These are phyloP conservation scores for Epichloe festucae DNA, from an alignment of 2,329 filamentous ascomycete species.

Conservation along the genomic window DNA sequence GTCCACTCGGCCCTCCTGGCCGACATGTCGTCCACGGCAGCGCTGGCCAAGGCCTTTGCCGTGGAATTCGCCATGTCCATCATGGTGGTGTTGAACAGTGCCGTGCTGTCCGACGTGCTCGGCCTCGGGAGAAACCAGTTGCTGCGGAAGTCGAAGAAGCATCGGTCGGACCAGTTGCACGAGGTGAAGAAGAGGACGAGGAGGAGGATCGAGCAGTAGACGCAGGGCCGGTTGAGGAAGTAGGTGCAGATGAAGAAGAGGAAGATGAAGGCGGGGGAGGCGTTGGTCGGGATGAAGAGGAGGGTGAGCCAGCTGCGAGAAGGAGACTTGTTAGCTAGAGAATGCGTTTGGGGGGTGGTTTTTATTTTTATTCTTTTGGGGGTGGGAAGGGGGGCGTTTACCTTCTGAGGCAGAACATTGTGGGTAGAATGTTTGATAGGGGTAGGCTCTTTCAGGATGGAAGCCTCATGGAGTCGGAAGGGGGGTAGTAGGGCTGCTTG, in stretches of 20 bases:
- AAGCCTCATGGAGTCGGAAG: too few species aligned
- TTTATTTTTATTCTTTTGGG: neutral
- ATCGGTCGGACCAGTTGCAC: slow-evolving; percentile 78
- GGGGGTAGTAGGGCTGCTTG: too few species aligned
- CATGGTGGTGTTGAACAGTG: slow-evolving; percentile 33
- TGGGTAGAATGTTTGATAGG: neutral
- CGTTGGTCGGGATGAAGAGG: slow-evolving; percentile 78
- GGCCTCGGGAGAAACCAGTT: slow-evolving; percentile 86
- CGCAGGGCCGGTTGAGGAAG: slow-evolving; percentile 89
- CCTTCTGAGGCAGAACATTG: slow-evolving; percentile 53
- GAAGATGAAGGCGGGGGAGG: slow-evolving; percentile 69
- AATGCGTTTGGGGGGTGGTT: neutral
- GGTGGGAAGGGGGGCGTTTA: slow-evolving; percentile 13
- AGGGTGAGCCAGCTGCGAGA: slow-evolving; percentile 63
- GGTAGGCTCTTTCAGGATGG: neutral
- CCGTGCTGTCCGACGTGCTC: slow-evolving; percentile 16
- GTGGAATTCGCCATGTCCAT: slow-evolving; percentile 54
- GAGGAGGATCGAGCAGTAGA: slow-evolving; percentile 94
- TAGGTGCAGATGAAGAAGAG: slow-evolving; percentile 88
- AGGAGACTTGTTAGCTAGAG: neutral
- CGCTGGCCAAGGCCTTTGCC: slow-evolving; percentile 51
- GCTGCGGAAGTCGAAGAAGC: slow-evolving; percentile 83
- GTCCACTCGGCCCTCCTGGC: slow-evolving; percentile 52
- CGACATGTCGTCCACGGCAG: slow-evolving; percentile 50
- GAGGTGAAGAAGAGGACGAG: slow-evolving; percentile 88